Evolutionary conservation across 306 rosid genomes (phyloP).

Genomic region (Pyrus betulifolia): DNA sequence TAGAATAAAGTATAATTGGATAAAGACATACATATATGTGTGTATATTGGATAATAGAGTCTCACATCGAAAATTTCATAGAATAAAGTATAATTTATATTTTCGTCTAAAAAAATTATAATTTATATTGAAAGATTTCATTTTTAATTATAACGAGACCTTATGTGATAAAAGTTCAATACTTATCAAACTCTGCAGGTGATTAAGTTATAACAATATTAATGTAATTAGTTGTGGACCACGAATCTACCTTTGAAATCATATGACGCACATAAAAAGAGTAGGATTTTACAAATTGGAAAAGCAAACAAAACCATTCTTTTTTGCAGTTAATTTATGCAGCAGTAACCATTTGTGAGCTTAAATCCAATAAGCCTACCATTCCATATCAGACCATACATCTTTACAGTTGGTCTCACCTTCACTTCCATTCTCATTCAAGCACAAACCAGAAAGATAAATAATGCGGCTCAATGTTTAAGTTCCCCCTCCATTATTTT

Average conservation of each 20-base stretch:
- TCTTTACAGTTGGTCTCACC: background rate
- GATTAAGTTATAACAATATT: background rate
- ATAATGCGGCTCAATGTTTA: background rate
- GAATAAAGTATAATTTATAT: no score
- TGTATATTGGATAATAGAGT: no score
- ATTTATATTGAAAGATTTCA: no score
- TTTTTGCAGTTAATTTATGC: background rate
- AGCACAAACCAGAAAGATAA: background rate
- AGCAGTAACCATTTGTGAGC: background rate
- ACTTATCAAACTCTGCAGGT: rapidly evolving
- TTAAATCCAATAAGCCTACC: background rate
- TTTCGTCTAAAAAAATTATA: no score
- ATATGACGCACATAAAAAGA: background rate
- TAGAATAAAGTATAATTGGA: no score
- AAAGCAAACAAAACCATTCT: background rate
- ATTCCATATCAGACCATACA: background rate
- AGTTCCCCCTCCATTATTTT: background rate
- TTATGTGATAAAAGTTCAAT: no score
- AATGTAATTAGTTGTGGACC: no score
- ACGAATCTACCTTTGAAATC: rapidly evolving
- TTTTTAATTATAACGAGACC: rapidly evolving
- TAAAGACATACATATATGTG: no score
- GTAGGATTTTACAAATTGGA: background rate
- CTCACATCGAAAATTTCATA: no score
- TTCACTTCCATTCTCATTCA: background rate